Conservation (phyloP, 305 asterid species). For the Fraxinus sp. region DNA sequence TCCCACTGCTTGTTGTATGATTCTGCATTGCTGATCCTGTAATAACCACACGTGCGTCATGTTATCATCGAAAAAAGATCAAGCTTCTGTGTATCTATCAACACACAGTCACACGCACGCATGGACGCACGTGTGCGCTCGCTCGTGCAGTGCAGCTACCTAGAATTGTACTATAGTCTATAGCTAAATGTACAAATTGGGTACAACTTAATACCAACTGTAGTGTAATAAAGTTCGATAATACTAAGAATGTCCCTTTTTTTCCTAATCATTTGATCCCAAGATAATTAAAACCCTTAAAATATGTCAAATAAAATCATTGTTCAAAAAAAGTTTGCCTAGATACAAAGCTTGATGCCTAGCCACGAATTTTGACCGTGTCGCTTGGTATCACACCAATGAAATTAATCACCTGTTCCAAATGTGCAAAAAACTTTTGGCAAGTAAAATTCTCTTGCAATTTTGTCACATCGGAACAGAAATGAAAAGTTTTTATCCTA, state of each 20-base stretch:
- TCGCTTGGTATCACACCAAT: no score
- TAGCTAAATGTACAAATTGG: not conserved
- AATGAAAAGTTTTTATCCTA: no score
- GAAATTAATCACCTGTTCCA: no score
- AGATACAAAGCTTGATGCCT: no score
- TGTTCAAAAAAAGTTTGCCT: no score
- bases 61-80: not conserved
- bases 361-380: no score
- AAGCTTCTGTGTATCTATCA: not conserved
- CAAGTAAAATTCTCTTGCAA: no score
- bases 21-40: constrained; percentile 29
- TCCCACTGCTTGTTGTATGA: constrained; percentile 35
- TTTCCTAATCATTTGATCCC: not conserved
- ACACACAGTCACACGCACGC: not conserved
- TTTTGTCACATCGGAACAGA: no score
- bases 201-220: not conserved
- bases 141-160: not conserved
- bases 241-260: not conserved
- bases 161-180: not conserved
- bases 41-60: not conserved
- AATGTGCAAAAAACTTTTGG: no score
- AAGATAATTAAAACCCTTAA: no score
- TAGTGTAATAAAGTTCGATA: not conserved
- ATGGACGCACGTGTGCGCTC: not conserved
- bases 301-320: no score